These are phyloP conservation scores for Basidiobolus meristosporus DNA, from an alignment of 371 early-diverging fungal species.

Conservation along the genomic window DNA sequence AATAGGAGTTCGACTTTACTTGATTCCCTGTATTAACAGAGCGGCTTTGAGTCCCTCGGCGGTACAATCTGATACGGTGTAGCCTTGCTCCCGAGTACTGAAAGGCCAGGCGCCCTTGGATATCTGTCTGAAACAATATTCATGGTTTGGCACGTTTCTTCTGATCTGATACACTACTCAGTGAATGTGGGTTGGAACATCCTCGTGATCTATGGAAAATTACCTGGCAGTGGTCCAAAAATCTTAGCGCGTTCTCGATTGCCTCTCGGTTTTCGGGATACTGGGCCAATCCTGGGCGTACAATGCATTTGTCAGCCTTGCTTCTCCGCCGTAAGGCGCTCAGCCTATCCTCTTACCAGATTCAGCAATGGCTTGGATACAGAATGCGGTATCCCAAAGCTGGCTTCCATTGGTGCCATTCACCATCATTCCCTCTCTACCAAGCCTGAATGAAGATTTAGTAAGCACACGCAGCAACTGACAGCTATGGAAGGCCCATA, in stretches of 20 bases:
- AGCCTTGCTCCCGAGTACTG: slow-evolving; percentile 82
- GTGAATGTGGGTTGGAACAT: neutral
- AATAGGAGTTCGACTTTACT: slow-evolving; percentile 6
- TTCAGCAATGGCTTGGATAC: slow-evolving; percentile 62
- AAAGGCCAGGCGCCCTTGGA: slow-evolving; percentile 94
- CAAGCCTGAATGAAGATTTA: slow-evolving; percentile 22
- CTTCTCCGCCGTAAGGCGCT: too few species aligned
- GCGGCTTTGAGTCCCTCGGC: slow-evolving; percentile 86
- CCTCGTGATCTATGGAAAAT: neutral
- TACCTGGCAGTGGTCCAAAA: slow-evolving; percentile 71
- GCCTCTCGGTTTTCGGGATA: slow-evolving; percentile 40
- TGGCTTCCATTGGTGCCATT: slow-evolving; percentile 96
- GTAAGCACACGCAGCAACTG: neutral
- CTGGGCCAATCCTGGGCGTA: slow-evolving; percentile 36
- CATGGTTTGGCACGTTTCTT: slow-evolving; percentile 36
- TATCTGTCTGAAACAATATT: slow-evolving; percentile 56
- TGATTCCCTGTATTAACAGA: slow-evolving; percentile 45
- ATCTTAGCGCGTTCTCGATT: slow-evolving; percentile 51
- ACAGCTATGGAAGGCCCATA: slow-evolving; percentile 3
- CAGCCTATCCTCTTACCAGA: slow-evolving; percentile 9
- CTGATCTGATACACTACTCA: slow-evolving; percentile 27
- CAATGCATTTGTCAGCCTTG: too few species aligned
- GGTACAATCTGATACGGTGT: slow-evolving; percentile 91
- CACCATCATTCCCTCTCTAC: slow-evolving; percentile 82
- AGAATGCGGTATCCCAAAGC: slow-evolving; percentile 89